Evolutionary conservation across 2,329 filamentous ascomycete genomes (phyloP).

Genomic region (Mollisiaceae sp.): DNA sequence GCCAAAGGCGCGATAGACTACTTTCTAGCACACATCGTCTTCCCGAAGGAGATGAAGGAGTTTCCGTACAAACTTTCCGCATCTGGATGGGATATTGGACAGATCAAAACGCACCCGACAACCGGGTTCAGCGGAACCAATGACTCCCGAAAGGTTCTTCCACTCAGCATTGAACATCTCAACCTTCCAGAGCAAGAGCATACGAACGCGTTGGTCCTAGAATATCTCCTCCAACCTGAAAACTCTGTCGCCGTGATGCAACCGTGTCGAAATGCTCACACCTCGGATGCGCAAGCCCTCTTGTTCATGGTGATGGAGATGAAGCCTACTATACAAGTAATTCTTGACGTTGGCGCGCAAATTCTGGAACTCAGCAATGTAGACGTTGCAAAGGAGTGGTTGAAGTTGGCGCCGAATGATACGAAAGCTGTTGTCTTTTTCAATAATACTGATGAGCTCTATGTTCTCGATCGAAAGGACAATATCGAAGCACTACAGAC

Average conservation of each 20-base stretch:
- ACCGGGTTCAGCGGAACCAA: slow-evolving; percentile 76
- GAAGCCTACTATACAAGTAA: slow-evolving; percentile 54
- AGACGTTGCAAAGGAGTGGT: slow-evolving; percentile 58
- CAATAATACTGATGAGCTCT: slow-evolving; percentile 61
- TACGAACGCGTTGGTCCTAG: slow-evolving; percentile 71
- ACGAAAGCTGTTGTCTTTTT: slow-evolving; percentile 62
- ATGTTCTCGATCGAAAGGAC: slow-evolving; percentile 56
- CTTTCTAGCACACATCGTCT: slow-evolving; percentile 63
- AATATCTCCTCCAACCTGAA: slow-evolving; percentile 58
- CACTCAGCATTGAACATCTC: slow-evolving; percentile 63
- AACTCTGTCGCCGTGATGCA: slow-evolving; percentile 50
- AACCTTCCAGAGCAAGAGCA: slow-evolving; percentile 60
- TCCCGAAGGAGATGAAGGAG: slow-evolving; percentile 65
- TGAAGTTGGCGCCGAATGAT: slow-evolving; percentile 42
- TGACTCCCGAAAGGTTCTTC: slow-evolving; percentile 62
- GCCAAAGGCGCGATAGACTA: slow-evolving; percentile 65
- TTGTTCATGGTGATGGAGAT: slow-evolving; percentile 51
- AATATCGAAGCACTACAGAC: slow-evolving; percentile 55
- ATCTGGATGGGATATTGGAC: slow-evolving; percentile 71
- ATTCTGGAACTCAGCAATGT: slow-evolving; percentile 70
- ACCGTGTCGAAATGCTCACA: slow-evolving; percentile 21
- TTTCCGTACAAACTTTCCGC: slow-evolving; percentile 67
- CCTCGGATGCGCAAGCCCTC: slow-evolving; percentile 51
- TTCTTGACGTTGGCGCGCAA: slow-evolving; percentile 74
- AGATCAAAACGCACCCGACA: slow-evolving; percentile 51